phyloP scores from a whole-genome alignment of 2,329 filamentous ascomycete species.

The Samsoniella hepiali region DNA sequence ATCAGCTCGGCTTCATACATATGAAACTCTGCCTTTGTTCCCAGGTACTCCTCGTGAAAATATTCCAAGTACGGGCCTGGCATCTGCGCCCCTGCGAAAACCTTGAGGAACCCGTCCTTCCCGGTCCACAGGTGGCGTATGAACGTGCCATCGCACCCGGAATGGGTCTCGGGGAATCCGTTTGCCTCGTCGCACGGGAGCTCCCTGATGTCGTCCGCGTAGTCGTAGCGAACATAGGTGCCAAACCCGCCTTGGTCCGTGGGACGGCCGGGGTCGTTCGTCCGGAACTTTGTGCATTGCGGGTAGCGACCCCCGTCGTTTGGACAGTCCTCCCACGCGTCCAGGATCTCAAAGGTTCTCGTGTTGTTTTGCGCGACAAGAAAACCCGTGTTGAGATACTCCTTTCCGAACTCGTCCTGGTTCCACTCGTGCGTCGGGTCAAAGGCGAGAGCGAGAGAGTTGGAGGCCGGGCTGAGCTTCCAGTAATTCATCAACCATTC shows the following conservation, averaged over 20 bases:
- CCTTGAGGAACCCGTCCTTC: slow-evolving; percentile 39
- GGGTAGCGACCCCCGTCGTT: slow-evolving; percentile 37
- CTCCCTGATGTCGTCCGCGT: slow-evolving; percentile 38
- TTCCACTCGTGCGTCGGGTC: slow-evolving; percentile 39
- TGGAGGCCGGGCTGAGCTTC: slow-evolving; percentile 37
- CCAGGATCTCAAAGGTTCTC: slow-evolving; percentile 45
- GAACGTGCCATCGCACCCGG: slow-evolving; percentile 39
- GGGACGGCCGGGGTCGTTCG: slow-evolving; percentile 35
- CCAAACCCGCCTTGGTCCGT: slow-evolving; percentile 45
- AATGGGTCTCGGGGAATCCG: slow-evolving; percentile 38
- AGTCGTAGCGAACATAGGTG: slow-evolving; percentile 42
- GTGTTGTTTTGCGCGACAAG: slow-evolving; percentile 51
- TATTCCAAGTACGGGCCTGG: slow-evolving; percentile 35
- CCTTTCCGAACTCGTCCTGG: slow-evolving; percentile 38
- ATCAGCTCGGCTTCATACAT: slow-evolving; percentile 37
- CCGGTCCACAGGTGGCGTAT: slow-evolving; percentile 44
- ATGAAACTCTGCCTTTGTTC: slow-evolving; percentile 34
- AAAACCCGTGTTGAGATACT: slow-evolving; percentile 51
- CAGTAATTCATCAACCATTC: slow-evolving; percentile 49
- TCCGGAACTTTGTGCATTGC: slow-evolving; percentile 38
- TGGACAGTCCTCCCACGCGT: slow-evolving; percentile 45
- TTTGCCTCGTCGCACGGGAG: slow-evolving; percentile 43
- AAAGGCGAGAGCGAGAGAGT: slow-evolving; percentile 41
- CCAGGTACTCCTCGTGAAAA: slow-evolving; percentile 36
- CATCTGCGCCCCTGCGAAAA: slow-evolving; percentile 36